phyloP scores from a whole-genome alignment of 345 rosid genomes.

The Euphorbia peplus region DNA sequence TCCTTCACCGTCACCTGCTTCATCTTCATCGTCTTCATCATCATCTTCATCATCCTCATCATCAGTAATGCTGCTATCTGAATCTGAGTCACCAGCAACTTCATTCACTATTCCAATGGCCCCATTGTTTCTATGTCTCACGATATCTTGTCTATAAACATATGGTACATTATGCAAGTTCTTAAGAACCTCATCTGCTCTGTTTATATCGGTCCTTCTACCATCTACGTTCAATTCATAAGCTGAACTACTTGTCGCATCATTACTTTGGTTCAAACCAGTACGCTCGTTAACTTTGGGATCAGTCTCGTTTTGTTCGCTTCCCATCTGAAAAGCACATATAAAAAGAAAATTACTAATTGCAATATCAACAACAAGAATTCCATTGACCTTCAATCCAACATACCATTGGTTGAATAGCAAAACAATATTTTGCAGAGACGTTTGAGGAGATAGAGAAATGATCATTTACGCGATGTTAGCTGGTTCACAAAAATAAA shows the following conservation, averaged over 20 bases:
- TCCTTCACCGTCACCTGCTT: constrained; percentile 33
- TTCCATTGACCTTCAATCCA: neutral
- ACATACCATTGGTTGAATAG: neutral
- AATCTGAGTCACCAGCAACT: constrained; percentile 87
- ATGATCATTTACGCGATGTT: neutral
- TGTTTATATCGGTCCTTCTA: constrained; percentile 23
- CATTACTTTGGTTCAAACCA: constrained; percentile 26
- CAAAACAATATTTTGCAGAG: neutral
- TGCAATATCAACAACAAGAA: neutral
- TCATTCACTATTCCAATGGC: constrained; percentile 82
- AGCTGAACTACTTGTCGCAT: constrained; percentile 21
- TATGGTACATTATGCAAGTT: constrained; percentile 38
- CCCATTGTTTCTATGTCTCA: constrained; percentile 50
- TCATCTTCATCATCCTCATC: constrained; percentile 48
- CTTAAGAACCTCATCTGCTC: constrained; percentile 28
- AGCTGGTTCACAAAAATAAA: neutral
- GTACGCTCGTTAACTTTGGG: constrained; percentile 26
- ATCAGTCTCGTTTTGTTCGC: constrained; percentile 35
- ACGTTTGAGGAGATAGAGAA: neutral
- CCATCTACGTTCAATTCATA: constrained; percentile 28
- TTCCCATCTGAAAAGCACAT: constrained; percentile 54
- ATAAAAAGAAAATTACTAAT: neutral
- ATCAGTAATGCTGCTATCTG: constrained; percentile 65
- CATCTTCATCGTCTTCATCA: constrained; percentile 30
- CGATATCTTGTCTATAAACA: constrained; percentile 79